These are phyloP conservation scores for Pseudevernia furfuracea DNA, from an alignment of 495 filamentous ascomycete species.

Conservation along the genomic window DNA sequence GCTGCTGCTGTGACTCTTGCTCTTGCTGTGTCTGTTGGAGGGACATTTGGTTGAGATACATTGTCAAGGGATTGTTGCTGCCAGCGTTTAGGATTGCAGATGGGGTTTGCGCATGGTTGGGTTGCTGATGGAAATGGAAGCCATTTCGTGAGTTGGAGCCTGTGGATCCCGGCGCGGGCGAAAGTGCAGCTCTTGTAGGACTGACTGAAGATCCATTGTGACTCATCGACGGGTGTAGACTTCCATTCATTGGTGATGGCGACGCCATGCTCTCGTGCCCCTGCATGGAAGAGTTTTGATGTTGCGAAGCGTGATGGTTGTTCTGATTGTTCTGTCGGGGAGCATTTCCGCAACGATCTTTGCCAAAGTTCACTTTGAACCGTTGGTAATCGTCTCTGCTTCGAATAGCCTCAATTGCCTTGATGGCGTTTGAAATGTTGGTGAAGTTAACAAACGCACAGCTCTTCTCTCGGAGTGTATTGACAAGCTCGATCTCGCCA, in stretches of 20 bases:
- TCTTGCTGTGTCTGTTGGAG: constrained; percentile 63
- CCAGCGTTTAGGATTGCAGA: constrained; percentile 69
- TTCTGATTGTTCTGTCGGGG: constrained; percentile 68
- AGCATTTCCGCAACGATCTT: constrained; percentile 94
- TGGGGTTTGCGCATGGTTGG: constrained; percentile 46
- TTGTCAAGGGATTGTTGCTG: constrained; percentile 81
- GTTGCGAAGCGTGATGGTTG: constrained; percentile 47
- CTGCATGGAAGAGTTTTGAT: constrained; percentile 42
- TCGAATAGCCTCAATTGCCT: constrained; percentile 92
- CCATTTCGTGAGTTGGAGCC: constrained; percentile 45
- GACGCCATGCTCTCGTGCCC: constrained; percentile 40
- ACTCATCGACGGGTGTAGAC: constrained; percentile 34
- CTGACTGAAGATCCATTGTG: constrained; percentile 61
- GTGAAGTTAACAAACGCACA: constrained; percentile 99
- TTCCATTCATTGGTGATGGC: constrained; percentile 57
- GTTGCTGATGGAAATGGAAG: constrained; percentile 36
- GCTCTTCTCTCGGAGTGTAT: constrained; percentile 95
- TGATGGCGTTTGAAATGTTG: constrained; percentile 98
- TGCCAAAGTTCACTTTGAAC: constrained; percentile 99
- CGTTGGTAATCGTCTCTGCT: constrained; percentile 92
- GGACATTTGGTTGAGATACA: constrained; percentile 84
- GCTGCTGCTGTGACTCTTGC: constrained; percentile 44
- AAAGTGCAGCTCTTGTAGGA: constrained; percentile 53
- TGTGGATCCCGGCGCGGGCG: constrained; percentile 47
- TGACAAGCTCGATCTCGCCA: constrained; percentile 96